These are phyloP conservation scores for Cordyceps cateniannulata DNA, from an alignment of 2,329 filamentous ascomycete genomes.

Conservation along the genomic window DNA sequence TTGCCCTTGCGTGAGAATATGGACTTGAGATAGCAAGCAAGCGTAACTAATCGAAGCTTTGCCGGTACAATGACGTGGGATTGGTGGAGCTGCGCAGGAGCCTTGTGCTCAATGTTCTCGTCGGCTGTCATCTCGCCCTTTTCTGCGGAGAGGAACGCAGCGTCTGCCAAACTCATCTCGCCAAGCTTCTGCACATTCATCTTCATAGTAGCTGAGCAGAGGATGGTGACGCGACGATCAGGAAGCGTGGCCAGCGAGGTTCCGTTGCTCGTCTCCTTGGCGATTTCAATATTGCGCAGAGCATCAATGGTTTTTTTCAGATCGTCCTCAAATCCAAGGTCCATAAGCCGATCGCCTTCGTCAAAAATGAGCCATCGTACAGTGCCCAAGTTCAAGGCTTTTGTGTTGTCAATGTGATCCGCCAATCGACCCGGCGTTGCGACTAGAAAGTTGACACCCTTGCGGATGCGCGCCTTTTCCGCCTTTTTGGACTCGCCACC, in stretches of 20 bases:
- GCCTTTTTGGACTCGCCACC: conserved; percentile 65
- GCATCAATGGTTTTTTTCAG: conserved; percentile 79
- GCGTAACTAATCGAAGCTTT: conserved; percentile 83
- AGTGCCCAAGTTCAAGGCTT: conserved; percentile 78
- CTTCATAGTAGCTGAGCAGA: conserved; percentile 97
- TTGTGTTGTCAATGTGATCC: conserved; percentile 89
- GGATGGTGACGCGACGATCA: conserved; percentile 71
- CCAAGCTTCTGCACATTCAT: conserved; percentile 92
- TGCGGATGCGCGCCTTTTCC: conserved; percentile 88
- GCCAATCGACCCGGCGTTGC: conserved; percentile 87
- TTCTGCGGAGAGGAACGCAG: conserved; percentile 72
- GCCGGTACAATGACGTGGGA: conserved; percentile 81
- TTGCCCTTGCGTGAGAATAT: conserved; percentile 83
- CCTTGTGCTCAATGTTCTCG: conserved; percentile 50
- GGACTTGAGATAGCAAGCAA: conserved; percentile 77
- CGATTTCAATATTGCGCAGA: conserved; percentile 59
- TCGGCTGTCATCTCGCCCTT: conserved; percentile 44
- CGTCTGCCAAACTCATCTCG: conserved; percentile 91
- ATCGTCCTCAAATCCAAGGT: conserved; percentile 93
- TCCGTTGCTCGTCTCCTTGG: conserved; percentile 53
- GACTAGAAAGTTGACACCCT: conserved; percentile 92
- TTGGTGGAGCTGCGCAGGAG: conserved; percentile 90
- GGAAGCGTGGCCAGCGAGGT: conserved; percentile 59
- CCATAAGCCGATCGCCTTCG: conserved; percentile 97
- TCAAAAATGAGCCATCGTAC: conserved; percentile 93